A percentile compares a stretch with the other conserved stretches of the same genome.
Conservation (phyloP, 371 early-diverging fungal species). For the Mucor plumbeus region DNA sequence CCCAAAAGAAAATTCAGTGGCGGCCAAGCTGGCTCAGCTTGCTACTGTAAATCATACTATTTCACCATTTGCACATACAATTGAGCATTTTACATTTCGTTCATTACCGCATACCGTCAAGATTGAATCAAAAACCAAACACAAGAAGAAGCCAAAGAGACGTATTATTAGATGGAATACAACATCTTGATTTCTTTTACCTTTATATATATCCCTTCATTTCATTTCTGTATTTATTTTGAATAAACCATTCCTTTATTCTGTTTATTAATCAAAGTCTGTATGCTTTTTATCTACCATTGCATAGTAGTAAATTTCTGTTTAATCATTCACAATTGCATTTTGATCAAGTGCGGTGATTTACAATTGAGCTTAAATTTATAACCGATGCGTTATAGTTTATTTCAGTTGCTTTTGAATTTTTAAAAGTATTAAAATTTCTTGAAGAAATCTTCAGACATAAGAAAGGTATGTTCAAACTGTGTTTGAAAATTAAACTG, state of each 20-base stretch:
- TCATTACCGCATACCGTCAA: slow-evolving; percentile 64
- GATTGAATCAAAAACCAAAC: slow-evolving; percentile 34
- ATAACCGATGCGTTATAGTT: too few species aligned
- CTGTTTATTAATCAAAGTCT: neutral
- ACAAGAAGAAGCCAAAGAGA: slow-evolving; percentile 50
- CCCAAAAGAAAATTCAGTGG: slow-evolving; percentile 77
- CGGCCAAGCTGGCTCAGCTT: slow-evolving; percentile 88
- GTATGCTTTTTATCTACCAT: too few species aligned
- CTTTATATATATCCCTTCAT: neutral
- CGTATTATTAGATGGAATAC: slow-evolving; percentile 47
- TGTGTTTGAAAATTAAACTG: too few species aligned
- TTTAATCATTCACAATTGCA: too few species aligned
- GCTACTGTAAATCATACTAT: slow-evolving; percentile 86
- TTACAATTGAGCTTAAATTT: too few species aligned
- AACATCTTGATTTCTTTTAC: neutral
- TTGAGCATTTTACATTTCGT: slow-evolving; percentile 84
- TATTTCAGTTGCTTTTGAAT: too few species aligned
- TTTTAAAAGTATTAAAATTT: too few species aligned
- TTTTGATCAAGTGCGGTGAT: too few species aligned
- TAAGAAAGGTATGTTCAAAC: too few species aligned
- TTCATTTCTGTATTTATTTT: slow-evolving; percentile 3
- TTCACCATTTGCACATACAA: slow-evolving; percentile 80
- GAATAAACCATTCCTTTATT: neutral
- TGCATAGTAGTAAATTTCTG: too few species aligned
- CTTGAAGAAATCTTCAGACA: too few species aligned